phyloP scores from a whole-genome alignment of 176 grass and related monocot species.

The Carex parvula region DNA sequence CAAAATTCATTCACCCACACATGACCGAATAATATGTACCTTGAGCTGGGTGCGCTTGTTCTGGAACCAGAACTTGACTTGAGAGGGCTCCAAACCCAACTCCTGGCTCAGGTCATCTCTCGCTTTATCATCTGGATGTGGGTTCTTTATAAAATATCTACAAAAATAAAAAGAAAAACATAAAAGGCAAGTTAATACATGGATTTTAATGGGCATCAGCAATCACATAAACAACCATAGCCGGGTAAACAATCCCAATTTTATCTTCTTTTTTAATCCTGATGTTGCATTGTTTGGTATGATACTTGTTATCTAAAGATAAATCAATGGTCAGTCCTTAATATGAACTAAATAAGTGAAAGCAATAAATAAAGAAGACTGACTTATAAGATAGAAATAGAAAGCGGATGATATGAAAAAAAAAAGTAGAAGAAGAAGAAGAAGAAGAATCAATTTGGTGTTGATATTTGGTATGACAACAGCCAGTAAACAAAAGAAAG shows the following conservation, averaged over 20 bases:
- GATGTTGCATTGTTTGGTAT: not conserved
- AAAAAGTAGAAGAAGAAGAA: not conserved
- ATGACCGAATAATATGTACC: not conserved
- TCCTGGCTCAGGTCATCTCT: slow-evolving; percentile 33
- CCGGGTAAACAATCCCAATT: not conserved
- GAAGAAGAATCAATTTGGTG: not conserved
- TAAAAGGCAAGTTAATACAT: not conserved
- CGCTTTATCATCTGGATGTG: slow-evolving; percentile 42
- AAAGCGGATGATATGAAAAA: not conserved
- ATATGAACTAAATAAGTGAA: not conserved
- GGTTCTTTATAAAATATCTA: slow-evolving; percentile 38
- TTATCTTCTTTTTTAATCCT: not conserved
- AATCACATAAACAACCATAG: not conserved
- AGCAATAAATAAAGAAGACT: not conserved
- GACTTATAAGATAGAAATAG: not conserved
- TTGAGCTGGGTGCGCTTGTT: slow-evolving; percentile 46
- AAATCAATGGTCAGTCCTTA: not conserved
- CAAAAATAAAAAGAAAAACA: not conserved
- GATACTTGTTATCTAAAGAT: not conserved
- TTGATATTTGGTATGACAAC: not conserved
- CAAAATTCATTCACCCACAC: not conserved
- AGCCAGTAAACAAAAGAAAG: not conserved
- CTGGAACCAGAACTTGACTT: slow-evolving; percentile 57
- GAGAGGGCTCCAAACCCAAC: slow-evolving; percentile 32
- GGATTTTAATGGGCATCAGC: not conserved